Evolutionary conservation across 192 early-diverging fungal genomes (phyloP), one percentile per base, ranked within the genome.

Genomic region (Coemansia sp.): DNA sequence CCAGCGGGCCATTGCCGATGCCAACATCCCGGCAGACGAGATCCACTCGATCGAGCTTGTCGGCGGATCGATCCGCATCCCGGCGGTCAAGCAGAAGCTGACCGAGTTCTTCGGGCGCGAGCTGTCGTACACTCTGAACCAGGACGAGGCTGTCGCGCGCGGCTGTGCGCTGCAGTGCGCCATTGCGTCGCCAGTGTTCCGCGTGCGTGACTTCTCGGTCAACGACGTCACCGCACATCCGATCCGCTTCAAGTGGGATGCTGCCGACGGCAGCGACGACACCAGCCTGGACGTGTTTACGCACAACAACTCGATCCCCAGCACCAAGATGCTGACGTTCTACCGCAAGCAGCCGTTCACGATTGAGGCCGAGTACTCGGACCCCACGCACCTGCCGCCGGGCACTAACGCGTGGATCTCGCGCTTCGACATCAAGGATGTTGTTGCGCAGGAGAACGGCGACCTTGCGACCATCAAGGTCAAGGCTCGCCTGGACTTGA

Each of bases 91-190:
- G 88, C 87, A 93, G 66, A 85, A 86, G 64, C 87, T 99, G 76
- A 77, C 91, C 75, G 88, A 93, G 64, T 93, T 91, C 87, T 98
- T 99, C 79, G 88, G 89, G 23, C 91, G 91, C 75, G 89, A 95
- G 66, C 81, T 97, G 20, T 91, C 91, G 61, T 93, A 90, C 67
- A 97, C 95, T 71, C 87, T 99, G 68, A 99, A 99, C 88, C 92
- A 95, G 79, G 97, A 99, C 72, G 97, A 99, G 85, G 95, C 95
- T 46, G 89, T 96, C 73, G 91, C 97, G 34, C 93, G 97, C 75
- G 97, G 97, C 71, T 92, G 92, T 67, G 97, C 95, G 36, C 86
- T 99, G 46, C 92, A 95, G 85, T 99, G 97, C 85, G 97, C 97
- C 74, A 96, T 99, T 76, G 81, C 94, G 53, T 97, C 95, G 24